A percentile compares a stretch with the other conserved stretches of the same genome.
These are phyloP conservation scores for Physcomitrellopsis africana DNA, from an alignment of 225 moss, liverwort and hornwort species.

Conservation along the genomic window DNA sequence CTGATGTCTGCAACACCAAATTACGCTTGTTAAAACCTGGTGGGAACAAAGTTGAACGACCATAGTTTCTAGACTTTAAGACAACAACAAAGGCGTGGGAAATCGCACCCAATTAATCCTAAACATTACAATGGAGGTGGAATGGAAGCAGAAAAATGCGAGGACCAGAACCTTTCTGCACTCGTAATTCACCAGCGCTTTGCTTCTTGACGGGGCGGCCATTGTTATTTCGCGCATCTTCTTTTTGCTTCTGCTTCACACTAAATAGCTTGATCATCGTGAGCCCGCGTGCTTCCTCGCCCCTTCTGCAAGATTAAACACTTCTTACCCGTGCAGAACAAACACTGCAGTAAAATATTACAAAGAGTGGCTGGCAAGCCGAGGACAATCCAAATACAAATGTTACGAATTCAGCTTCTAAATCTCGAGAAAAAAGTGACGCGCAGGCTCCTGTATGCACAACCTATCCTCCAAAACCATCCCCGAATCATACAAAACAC, in stretches of 20 bases:
- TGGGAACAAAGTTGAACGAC: not conserved
- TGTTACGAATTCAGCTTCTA: not conserved
- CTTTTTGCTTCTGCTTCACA: conserved; percentile 87
- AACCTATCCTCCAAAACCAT: not conserved
- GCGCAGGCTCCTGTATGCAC: not conserved
- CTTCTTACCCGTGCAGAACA: not conserved
- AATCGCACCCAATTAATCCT: not conserved
- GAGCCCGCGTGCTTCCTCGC: conserved; percentile 66
- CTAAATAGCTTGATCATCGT: conserved; percentile 91
- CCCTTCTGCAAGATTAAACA: conserved; percentile 30
- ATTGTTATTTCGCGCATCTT: conserved; percentile 85
- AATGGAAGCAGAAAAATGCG: not conserved
- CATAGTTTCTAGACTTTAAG: conserved; percentile 23
- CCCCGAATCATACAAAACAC: not conserved
- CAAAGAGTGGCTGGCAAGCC: not conserved
- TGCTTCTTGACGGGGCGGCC: conserved; percentile 85
- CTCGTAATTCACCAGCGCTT: conserved; percentile 85
- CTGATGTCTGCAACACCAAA: conserved; percentile 67
- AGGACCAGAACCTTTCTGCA: conserved; percentile 65
- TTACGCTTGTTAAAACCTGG: not conserved
- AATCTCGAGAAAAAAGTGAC: not conserved
- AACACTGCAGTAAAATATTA: not conserved
- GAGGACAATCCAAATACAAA: not conserved
- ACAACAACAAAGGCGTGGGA: not conserved
- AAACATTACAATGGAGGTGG: not conserved